phyloP scores from a whole-genome alignment of 305 asterid genomes.

The Fraxinus floribunda region DNA sequence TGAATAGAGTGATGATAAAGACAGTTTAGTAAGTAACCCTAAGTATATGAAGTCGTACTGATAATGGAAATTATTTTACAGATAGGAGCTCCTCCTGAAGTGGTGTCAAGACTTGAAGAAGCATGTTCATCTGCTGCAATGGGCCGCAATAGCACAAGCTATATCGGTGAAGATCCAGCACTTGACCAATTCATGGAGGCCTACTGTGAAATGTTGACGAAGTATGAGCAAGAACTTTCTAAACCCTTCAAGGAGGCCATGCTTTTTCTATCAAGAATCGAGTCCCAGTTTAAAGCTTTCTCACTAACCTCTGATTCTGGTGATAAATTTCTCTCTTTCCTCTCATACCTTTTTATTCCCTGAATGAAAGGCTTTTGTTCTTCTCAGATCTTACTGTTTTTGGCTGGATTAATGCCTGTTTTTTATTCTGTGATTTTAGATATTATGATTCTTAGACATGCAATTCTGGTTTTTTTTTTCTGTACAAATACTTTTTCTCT shows the following conservation, averaged over 20 bases:
- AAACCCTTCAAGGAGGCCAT: conserved; percentile 95
- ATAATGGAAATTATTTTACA: conserved; percentile 23
- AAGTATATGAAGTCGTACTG: neutral
- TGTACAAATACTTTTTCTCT: conserved; percentile 4
- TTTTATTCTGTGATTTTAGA: conserved; percentile 4
- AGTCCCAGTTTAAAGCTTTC: conserved; percentile 75
- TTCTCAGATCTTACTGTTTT: conserved; percentile 33
- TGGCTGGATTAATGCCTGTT: conserved; percentile 29
- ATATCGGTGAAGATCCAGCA: conserved; percentile 83
- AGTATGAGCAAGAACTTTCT: conserved; percentile 86
- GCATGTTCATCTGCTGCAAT: conserved; percentile 54
- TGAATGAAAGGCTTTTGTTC: conserved; percentile 21
- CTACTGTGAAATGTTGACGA: conserved; percentile 85
- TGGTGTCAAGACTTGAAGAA: conserved; percentile 82
- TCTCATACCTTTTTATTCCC: neutral
- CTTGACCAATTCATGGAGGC: conserved; percentile 98
- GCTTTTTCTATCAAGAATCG: conserved; percentile 82
- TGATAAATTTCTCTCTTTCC: conserved; percentile 23
- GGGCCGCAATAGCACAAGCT: conserved; percentile 34
- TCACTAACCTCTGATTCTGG: conserved; percentile 50
- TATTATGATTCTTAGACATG: conserved; percentile 40
- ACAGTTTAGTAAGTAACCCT: neutral
- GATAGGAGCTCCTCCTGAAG: conserved; percentile 99
- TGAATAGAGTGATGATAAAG: neutral
- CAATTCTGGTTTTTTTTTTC: too few relatives aligned